Evolutionary conservation across 106 monocot genomes (phyloP), one percentile per base, ranked within the genome.

Genomic region (Amphibolis antarctica): DNA sequence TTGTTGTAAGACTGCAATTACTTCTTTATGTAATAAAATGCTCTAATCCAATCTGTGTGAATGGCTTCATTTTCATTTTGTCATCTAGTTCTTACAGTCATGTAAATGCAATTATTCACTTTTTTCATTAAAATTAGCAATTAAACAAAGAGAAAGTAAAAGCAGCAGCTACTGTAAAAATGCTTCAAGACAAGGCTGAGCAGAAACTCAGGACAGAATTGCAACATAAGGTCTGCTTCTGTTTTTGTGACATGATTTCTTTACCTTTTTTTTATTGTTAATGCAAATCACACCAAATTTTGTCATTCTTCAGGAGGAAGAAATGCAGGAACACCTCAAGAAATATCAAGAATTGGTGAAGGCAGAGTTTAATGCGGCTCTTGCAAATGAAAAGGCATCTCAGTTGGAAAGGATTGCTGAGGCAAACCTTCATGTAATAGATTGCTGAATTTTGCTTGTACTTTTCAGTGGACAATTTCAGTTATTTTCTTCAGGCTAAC

Each of bases 371-470:
- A 77, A 76, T 65, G 86, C 86, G 65, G 84, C 86, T 66, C 74
- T 96, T 82, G 81, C 84, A 44, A 77, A 64, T 7, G 96, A 96
- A 64, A 96, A 90, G 75, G 70, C 90, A 62, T 80, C 82, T 46
- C 96, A 96, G 66, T 73, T 96, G 46, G 86, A 90, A 77, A 86
- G 70, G 57, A 90, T 96, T 84, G 76, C 86, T 69, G 96, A 96
- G 84, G 96, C 96, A 62, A 75, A 90, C 69, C 84, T 90, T 49
- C 75, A 90, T 73, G 96, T 96, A 27, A 59, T 10, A 0, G 21
- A 28, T 15, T 56, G 10, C 24, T 24, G 10, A 9, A 12, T 53
- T 19, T 2, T 53, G 23, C 23, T 24, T 53, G 53, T 53, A 12
- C 53, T 24, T 53, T 19, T 18, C 53, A 53, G n/a, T 3, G 53